phyloP scores from a whole-genome alignment of 2,329 filamentous ascomycete genomes.

The Colletotrichum sidae region DNA sequence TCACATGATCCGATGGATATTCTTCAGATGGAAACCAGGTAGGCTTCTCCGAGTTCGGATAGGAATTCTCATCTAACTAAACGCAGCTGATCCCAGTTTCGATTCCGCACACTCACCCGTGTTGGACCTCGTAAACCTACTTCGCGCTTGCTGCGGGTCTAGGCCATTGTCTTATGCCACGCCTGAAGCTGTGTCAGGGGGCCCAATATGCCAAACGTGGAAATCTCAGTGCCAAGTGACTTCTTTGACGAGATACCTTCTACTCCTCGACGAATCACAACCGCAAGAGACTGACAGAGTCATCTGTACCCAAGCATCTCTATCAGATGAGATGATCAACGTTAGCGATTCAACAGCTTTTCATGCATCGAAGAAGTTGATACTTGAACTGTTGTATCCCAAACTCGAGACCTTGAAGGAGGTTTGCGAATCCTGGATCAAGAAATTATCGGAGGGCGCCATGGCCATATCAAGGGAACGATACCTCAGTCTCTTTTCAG shows the following conservation, averaged over 20 bases:
- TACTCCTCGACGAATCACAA: constrained; percentile 58
- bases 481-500: constrained; percentile 63
- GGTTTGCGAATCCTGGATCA: constrained; percentile 61
- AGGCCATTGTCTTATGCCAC: constrained; percentile 46
- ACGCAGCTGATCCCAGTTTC: constrained; percentile 74
- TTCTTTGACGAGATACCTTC: constrained; percentile 63
- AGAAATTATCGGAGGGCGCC: constrained; percentile 57
- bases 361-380: constrained; percentile 61
- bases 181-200: constrained; percentile 56
- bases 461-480: constrained; percentile 63
- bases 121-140: constrained; percentile 73
- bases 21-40: constrained; percentile 87
- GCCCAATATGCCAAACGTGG: constrained; percentile 61
- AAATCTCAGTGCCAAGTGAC: constrained; percentile 56
- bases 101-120: constrained; percentile 74
- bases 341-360: constrained; percentile 50
- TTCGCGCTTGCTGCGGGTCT: constrained; percentile 76
- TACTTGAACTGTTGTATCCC: constrained; percentile 65
- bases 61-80: constrained; percentile 12
- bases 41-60: constrained; percentile 45
- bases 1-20: constrained; percentile 83
- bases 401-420: constrained; percentile 63
- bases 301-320: constrained; percentile 5
- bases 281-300: constrained; percentile 17
- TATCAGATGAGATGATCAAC: constrained; percentile 38